These are phyloP conservation scores for Eimeria sp. DNA, from an alignment of 169 alveolate genomes.

Conservation along the genomic window DNA sequence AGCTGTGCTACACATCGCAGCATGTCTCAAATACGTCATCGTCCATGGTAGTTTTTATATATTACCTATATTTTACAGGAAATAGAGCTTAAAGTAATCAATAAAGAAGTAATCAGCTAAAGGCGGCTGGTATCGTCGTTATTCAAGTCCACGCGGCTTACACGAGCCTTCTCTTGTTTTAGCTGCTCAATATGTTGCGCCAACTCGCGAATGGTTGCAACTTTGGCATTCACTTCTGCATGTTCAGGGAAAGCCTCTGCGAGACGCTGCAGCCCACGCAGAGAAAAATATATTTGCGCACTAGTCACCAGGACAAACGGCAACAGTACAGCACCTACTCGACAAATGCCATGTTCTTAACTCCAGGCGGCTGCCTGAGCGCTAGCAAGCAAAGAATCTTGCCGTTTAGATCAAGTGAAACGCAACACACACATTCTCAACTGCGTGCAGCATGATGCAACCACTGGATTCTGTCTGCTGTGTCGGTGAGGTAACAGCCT, in stretches of 20 bases:
- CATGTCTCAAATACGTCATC: not conserved
- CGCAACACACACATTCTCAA: not conserved
- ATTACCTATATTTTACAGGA: too few species aligned
- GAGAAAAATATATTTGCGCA: not conserved
- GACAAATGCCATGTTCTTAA: not conserved
- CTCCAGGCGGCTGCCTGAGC: not conserved
- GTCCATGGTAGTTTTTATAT: too few species aligned
- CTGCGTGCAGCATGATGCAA: not conserved
- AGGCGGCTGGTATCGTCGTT: too few species aligned
- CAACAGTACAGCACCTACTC: not conserved
- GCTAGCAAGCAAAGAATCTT: not conserved
- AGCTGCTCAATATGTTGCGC: not conserved
- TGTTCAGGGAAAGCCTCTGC: conserved; percentile 10
- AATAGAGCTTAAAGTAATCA: too few species aligned
- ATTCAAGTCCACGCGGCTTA: not conserved
- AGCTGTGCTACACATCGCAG: conserved; percentile 15
- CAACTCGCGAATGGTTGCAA: not conserved
- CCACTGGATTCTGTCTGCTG: not conserved
- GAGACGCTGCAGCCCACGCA: conserved; percentile 16
- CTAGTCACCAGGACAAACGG: not conserved
- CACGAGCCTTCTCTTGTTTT: conserved; percentile 18
- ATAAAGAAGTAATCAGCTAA: too few species aligned
- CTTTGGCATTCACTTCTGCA: conserved; percentile 22
- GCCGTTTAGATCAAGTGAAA: not conserved
- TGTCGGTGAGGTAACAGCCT: not conserved